Conservation (phyloP, 306 rosid genomes). For the Lathyrus sativus region DNA sequence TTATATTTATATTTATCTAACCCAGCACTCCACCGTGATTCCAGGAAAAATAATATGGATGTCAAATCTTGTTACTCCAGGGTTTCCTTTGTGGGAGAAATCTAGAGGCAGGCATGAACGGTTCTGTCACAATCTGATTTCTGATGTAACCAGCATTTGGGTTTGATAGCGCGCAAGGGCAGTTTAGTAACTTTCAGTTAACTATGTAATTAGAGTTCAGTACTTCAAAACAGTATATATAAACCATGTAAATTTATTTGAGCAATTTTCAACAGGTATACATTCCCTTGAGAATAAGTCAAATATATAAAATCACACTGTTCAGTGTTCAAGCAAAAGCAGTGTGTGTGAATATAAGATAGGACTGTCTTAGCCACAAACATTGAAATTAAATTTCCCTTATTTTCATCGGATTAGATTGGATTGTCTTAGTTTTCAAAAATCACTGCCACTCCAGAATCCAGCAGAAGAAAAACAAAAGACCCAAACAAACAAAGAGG, state of each 20-base stretch:
- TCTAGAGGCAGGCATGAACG: conserved; percentile 23
- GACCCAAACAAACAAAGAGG: not conserved
- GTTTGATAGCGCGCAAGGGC: conserved; percentile 4
- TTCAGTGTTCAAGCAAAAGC: conserved; percentile 22
- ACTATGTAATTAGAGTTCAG: conserved; percentile 20
- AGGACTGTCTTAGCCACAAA: not conserved
- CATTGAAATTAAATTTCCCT: too few species aligned
- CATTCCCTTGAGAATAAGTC: conserved; percentile 9
- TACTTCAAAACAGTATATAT: conserved; percentile 11
- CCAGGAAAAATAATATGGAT: conserved; percentile 16
- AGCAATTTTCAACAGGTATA: conserved; percentile 18
- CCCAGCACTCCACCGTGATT: conserved; percentile 12
- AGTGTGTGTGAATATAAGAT: not conserved
- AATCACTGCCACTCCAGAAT: conserved; percentile 28
- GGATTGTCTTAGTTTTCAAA: conserved; percentile 10
- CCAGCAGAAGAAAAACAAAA: conserved; percentile 16
- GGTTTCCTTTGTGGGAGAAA: conserved; percentile 24
- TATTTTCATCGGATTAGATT: conserved; percentile 19
- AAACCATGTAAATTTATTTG: conserved; percentile 25
- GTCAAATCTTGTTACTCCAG: not conserved
- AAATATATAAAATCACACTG: conserved; percentile 20
- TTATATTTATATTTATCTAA: conserved; percentile 29
- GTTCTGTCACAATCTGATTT: conserved; percentile 17
- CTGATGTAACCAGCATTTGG: conserved; percentile 21
- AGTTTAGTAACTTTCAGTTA: conserved; percentile 11